These are phyloP conservation scores for Cutaneotrichosporon spelunceum DNA, from an alignment of 1,284 basidiomycete species.

Conservation along the genomic window DNA sequence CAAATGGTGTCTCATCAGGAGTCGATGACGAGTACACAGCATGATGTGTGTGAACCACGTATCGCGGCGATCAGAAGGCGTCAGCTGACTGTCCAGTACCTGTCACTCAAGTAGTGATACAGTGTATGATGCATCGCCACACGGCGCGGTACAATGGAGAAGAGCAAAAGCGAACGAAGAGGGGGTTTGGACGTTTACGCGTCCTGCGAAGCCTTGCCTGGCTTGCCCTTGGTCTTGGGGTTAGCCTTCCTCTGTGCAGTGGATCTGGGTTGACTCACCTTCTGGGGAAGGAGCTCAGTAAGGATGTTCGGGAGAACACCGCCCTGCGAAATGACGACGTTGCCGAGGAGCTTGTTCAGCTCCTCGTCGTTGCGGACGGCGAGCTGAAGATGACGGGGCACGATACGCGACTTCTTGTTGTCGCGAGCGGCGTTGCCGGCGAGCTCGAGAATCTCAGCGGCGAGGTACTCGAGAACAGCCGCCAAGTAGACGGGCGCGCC, in stretches of 20 bases:
- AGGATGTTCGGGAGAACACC: conserved; percentile 77
- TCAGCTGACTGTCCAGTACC: neutral
- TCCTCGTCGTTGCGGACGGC: conserved; percentile 86
- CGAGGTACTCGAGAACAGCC: conserved; percentile 62
- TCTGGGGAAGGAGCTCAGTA: conserved; percentile 66
- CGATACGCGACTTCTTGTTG: conserved; percentile 75
- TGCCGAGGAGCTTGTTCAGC: conserved; percentile 59
- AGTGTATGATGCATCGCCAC: conserved; percentile 10
- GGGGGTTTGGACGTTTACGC: conserved; percentile 17
- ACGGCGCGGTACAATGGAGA: conserved; percentile 13
- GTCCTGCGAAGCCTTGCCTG: conserved; percentile 29
- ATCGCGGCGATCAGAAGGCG: neutral
- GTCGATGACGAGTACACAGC: too few relatives aligned
- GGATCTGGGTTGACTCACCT: conserved; percentile 39
- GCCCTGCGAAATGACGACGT: conserved; percentile 84
- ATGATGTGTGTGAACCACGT: too few relatives aligned
- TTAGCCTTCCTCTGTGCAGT: neutral
- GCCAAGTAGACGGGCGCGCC: conserved; percentile 71
- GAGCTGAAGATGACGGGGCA: conserved; percentile 85
- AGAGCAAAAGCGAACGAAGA: conserved; percentile 17
- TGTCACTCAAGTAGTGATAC: neutral
- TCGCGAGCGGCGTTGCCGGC: conserved; percentile 70
- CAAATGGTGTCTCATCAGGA: neutral
- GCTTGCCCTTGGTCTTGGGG: conserved; percentile 44
- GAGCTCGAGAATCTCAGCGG: conserved; percentile 81